Conservation (phyloP, 352 stramenopile species). For the Pythium insidiosum region DNA sequence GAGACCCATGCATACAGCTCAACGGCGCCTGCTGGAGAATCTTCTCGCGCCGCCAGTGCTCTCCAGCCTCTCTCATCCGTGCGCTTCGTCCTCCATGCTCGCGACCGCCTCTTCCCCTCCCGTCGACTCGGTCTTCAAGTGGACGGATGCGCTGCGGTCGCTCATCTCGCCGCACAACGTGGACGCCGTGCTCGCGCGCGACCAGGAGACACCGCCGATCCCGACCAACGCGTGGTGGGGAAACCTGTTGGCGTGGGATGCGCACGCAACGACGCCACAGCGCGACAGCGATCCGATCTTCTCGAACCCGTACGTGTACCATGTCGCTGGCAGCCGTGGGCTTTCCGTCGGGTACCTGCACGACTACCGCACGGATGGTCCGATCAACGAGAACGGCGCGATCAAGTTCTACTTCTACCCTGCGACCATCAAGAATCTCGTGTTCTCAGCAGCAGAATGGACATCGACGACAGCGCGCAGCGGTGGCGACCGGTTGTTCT, state of each 20-base stretch:
- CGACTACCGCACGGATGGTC: conserved; percentile 62
- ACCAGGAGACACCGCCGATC: conserved; percentile 34
- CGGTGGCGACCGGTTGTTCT: too few relatives aligned
- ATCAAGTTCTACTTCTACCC: conserved; percentile 82
- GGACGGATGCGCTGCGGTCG: conserved; percentile 32
- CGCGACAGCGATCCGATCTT: conserved; percentile 71
- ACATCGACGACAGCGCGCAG: background rate
- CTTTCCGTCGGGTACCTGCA: conserved; percentile 62
- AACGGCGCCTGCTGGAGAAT: too few relatives aligned
- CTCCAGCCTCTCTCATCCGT: too few relatives aligned
- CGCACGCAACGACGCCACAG: too few relatives aligned
- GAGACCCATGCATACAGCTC: too few relatives aligned
- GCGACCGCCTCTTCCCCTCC: conserved; percentile 12
- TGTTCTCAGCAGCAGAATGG: conserved; percentile 57
- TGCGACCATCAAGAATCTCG: conserved; percentile 61
- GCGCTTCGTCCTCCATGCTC: too few relatives aligned
- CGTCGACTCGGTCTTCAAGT: conserved; percentile 31
- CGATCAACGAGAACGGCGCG: conserved; percentile 71
- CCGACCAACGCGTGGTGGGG: conserved; percentile 84
- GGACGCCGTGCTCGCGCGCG: conserved; percentile 8
- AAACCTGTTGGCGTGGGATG: conserved; percentile 64
- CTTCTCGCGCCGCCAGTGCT: too few relatives aligned
- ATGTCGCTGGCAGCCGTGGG: conserved; percentile 34
- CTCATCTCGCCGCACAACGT: conserved; percentile 49
- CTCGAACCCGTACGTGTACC: conserved; percentile 61